Conservation (phyloP, 1,139 yeast species). For the Yamadazyma aaseri region DNA sequence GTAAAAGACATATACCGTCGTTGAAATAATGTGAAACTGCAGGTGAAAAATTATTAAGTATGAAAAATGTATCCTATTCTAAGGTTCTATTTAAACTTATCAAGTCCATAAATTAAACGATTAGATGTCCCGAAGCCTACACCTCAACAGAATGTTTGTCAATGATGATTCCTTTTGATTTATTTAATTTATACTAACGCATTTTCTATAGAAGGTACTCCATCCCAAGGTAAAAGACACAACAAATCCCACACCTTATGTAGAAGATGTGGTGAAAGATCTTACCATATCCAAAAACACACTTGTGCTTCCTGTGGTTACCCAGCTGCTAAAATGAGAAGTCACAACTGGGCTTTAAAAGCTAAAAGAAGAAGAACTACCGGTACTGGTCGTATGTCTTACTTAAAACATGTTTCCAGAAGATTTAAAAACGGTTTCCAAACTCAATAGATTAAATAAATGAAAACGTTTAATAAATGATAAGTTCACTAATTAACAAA, state of each 20-base stretch:
- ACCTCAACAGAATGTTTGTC: no score
- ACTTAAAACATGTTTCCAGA: slow-evolving; percentile 95
- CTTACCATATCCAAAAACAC: slow-evolving; percentile 99
- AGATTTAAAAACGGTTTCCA: slow-evolving; percentile 99
- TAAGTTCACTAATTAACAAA: background rate
- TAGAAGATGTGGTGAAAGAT: slow-evolving; percentile 99
- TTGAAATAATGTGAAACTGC: no score
- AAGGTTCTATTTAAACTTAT: no score
- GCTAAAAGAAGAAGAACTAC: slow-evolving; percentile 99
- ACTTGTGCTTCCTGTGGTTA: slow-evolving; percentile 99
- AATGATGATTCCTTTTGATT: slow-evolving; percentile 4
- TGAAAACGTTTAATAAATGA: slow-evolving; percentile 9
- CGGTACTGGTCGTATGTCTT: slow-evolving; percentile 99
- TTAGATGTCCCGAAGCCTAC: no score
- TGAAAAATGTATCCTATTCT: no score
- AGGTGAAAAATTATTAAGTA: no score
- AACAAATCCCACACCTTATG: slow-evolving; percentile 99
- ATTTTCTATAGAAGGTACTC: slow-evolving; percentile 88
- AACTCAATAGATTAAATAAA: slow-evolving; percentile 38
- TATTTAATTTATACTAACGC: no score
- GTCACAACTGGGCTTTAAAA: slow-evolving; percentile 98
- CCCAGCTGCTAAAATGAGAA: slow-evolving; percentile 99
- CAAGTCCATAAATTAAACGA: no score
- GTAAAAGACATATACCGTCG: no score
- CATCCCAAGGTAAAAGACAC: slow-evolving; percentile 99